Evolutionary conservation across 176 grass and related monocot species (phyloP).

Genomic region (Triticum aestivum): IWGSC_CS_RefSeq_v2.1 NC_057809.1:461483757-461484256

Average conservation of each 20-base stretch:
- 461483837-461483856: background rate
- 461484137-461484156: background rate
- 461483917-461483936: background rate
- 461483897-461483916: background rate
- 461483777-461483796: conserved; percentile 43
- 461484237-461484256: background rate
- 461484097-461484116: background rate
- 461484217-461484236: background rate
- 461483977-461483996: conserved; percentile 18
- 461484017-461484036: background rate
- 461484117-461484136: background rate
- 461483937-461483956: conserved; percentile 14
- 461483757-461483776: conserved; percentile 28
- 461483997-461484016: conserved; percentile 1
- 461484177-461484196: background rate
- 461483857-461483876: conserved; percentile 23
- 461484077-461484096: background rate
- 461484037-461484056: background rate
- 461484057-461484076: background rate
- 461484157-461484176: background rate
- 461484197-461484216: background rate
- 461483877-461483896: background rate
- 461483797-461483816: conserved; percentile 12
- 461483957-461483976: conserved; percentile 22
- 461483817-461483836: conserved; percentile 16